Evolutionary conservation across 768 basidiomycete genomes (phyloP).

Genomic region (Amanita phalloides): DNA sequence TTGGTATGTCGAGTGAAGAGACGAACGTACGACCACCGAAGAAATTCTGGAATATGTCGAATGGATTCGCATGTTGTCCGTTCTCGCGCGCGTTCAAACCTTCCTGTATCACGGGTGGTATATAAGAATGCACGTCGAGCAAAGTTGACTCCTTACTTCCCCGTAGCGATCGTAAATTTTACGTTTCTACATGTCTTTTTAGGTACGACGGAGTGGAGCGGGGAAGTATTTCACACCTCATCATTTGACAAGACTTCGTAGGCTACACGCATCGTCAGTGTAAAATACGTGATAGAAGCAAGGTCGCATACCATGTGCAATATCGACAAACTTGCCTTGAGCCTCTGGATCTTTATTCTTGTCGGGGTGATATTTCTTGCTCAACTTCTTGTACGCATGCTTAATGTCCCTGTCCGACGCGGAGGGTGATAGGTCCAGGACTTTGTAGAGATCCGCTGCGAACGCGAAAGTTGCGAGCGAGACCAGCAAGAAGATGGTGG

Average conservation of each 20-base stretch:
- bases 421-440: slow-evolving; percentile 67
- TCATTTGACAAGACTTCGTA: slow-evolving; percentile 92
- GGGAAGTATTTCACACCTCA: slow-evolving; percentile 39
- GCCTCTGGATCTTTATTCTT: slow-evolving; percentile 84
- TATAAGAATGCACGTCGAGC: slow-evolving; percentile 1
- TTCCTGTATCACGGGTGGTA: slow-evolving; percentile 37
- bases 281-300: not conserved
- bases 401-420: slow-evolving; percentile 85
- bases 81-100: slow-evolving; percentile 88
- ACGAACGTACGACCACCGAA: slow-evolving; percentile 68
- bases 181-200: slow-evolving; percentile 52
- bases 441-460: slow-evolving; percentile 74
- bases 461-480: slow-evolving; percentile 24
- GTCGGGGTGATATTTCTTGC: slow-evolving; percentile 88
- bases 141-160: slow-evolving; percentile 38
- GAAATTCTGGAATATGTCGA: slow-evolving; percentile 90
- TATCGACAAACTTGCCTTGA: slow-evolving; percentile 81
- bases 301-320: slow-evolving; percentile 63
- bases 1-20: not conserved
- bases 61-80: slow-evolving; percentile 82
- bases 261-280: slow-evolving; percentile 31
- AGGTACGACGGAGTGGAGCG: slow-evolving; percentile 2
- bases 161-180: slow-evolving; percentile 92
- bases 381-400: slow-evolving; percentile 84
- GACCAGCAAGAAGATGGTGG: slow-evolving; percentile 25